phyloP scores from a whole-genome alignment of 1,284 basidiomycete species.

The Naganishia sp. region DNA sequence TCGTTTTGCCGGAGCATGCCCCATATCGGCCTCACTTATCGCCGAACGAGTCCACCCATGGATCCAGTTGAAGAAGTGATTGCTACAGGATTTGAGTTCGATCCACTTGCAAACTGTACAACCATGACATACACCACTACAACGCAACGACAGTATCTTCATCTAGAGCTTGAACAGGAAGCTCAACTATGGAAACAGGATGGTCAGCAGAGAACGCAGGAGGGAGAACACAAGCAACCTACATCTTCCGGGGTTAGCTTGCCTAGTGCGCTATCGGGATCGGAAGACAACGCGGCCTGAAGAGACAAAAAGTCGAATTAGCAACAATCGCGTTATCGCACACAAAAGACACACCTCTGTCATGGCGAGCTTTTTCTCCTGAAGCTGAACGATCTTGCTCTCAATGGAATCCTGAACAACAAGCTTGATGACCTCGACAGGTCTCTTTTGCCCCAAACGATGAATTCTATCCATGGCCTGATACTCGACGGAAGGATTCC shows the following conservation, averaged over 20 bases:
- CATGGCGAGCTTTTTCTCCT: slow-evolving; percentile 63
- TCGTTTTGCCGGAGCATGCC: too few relatives aligned
- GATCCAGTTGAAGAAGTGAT: too few relatives aligned
- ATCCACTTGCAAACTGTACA: too few relatives aligned
- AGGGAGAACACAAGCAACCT: neutral
- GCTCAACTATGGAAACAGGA: slow-evolving; percentile 5
- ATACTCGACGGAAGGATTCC: slow-evolving; percentile 67
- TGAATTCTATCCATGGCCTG: slow-evolving; percentile 80
- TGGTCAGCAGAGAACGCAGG: neutral
- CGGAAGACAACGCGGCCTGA: slow-evolving; percentile 41
- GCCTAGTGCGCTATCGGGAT: slow-evolving; percentile 68
- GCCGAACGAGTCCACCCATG: too few relatives aligned
- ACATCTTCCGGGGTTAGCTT: slow-evolving; percentile 80
- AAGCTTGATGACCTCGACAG: slow-evolving; percentile 88
- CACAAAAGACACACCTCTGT: slow-evolving; percentile 37
- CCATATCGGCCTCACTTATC: too few relatives aligned
- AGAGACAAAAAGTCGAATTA: neutral
- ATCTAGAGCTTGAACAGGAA: slow-evolving; percentile 21
- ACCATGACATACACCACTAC: too few relatives aligned
- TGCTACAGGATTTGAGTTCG: too few relatives aligned
- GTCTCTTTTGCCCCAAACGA: slow-evolving; percentile 79
- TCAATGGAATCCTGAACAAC: slow-evolving; percentile 97
- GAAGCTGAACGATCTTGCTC: slow-evolving; percentile 68
- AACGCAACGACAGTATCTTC: too few relatives aligned
- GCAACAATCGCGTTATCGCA: neutral